Conservation (phyloP, 2,329 filamentous ascomycete species). For the Paecilomyces fulvus region DNA sequence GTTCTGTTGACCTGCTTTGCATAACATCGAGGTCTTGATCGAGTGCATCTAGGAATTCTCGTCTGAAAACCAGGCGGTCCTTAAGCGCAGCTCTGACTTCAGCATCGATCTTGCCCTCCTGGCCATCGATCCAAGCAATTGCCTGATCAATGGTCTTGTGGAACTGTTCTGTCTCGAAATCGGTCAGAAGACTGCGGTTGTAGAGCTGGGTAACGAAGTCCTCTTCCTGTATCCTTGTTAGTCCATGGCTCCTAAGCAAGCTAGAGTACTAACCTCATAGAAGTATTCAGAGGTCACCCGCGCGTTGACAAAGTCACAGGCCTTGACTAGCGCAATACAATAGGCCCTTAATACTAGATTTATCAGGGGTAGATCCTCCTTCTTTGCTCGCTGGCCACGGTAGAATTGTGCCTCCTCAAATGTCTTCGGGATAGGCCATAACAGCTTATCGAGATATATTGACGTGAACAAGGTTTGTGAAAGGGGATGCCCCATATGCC, state of each 20-base stretch:
- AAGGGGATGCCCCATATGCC: constrained; percentile 92
- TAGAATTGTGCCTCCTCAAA: constrained; percentile 59
- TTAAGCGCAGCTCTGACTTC: constrained; percentile 48
- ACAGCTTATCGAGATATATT: constrained; percentile 74
- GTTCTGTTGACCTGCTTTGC: constrained; percentile 19
- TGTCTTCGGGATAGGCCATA: constrained; percentile 59
- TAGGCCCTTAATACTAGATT: constrained; percentile 70
- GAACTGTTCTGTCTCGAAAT: constrained; percentile 52
- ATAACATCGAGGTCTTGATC: constrained; percentile 26
- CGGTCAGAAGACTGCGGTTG: constrained; percentile 64
- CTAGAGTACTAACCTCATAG: constrained; percentile 60
- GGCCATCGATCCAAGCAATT: constrained; percentile 41
- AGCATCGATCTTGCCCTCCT: constrained; percentile 23
- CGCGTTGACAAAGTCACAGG: constrained; percentile 68
- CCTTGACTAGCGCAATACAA: constrained; percentile 75
- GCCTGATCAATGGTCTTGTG: constrained; percentile 48
- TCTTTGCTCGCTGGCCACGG: constrained; percentile 13
- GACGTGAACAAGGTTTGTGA: constrained; percentile 93
- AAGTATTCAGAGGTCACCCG: constrained; percentile 76
- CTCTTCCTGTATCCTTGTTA: constrained; percentile 59
- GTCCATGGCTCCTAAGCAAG: background rate
- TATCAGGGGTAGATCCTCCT: constrained; percentile 38
- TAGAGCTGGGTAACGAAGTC: constrained; percentile 94
- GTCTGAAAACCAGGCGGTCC: constrained; percentile 58
- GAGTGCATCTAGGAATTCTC: constrained; percentile 37